Percentiles rank a stretch among this genome's conserved stretches.
These are phyloP conservation scores for Yamadazyma membranifaciens DNA, from an alignment of 1,139 yeast genomes.

Conservation along the genomic window DNA sequence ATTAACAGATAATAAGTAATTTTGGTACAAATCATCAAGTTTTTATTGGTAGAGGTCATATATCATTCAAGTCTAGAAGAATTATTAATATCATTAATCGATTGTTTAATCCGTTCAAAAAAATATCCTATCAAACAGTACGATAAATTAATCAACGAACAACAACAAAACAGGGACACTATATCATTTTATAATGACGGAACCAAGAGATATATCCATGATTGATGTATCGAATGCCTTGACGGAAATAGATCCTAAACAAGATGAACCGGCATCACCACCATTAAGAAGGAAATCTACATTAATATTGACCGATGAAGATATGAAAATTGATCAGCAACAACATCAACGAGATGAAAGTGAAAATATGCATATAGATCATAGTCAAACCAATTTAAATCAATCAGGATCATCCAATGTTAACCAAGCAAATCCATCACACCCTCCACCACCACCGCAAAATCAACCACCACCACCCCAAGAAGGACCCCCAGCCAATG, in stretches of 20 bases:
- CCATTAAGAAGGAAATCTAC: constrained; percentile 43
- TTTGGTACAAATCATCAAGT: too few species aligned
- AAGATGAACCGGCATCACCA: constrained; percentile 8
- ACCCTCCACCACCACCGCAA: constrained; percentile 14
- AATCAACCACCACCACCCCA: constrained; percentile 13
- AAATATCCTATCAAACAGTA: too few species aligned
- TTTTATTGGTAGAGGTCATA: too few species aligned
- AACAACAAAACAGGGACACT: too few species aligned
- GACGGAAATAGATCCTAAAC: constrained; percentile 12
- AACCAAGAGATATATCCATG: constrained; percentile 30
- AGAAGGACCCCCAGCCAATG: constrained; percentile 21
- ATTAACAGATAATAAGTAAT: too few species aligned
- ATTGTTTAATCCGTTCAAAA: too few species aligned
- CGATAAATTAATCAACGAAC: too few species aligned
- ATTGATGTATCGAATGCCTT: constrained; percentile 39
- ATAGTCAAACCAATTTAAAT: constrained; percentile 17
- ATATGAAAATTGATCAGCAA: constrained; percentile 30
- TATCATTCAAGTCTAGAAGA: too few species aligned
- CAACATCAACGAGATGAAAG: constrained; percentile 11
- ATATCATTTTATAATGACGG: neutral
- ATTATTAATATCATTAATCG: too few species aligned
- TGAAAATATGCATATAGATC: constrained; percentile 21
- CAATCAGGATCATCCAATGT: too few species aligned
- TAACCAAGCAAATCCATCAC: too few species aligned
- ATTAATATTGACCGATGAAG: constrained; percentile 44